phyloP scores from a whole-genome alignment of 306 rosid genomes.

The Quercus parvula region DNA sequence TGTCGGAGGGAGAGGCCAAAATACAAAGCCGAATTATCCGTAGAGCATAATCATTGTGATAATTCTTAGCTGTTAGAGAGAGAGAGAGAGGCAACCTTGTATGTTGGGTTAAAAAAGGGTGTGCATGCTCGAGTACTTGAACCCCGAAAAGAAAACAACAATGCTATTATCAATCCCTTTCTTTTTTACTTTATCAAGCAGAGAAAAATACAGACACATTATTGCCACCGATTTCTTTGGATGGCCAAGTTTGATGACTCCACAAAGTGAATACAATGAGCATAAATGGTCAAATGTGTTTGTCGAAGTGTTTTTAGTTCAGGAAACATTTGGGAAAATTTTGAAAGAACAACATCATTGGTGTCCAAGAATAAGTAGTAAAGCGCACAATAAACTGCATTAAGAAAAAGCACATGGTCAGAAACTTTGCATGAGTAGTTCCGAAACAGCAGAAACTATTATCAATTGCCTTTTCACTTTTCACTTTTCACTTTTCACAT shows the following conservation, averaged over 20 bases:
- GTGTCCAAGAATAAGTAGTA: neutral
- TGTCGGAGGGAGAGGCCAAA: too few relatives aligned
- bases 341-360: neutral
- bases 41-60: neutral
- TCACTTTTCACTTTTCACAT: too few relatives aligned
- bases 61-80: neutral
- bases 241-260: neutral
- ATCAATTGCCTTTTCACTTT: neutral
- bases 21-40: too few relatives aligned
- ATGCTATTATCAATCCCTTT: too few relatives aligned
- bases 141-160: neutral
- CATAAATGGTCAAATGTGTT: neutral
- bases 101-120: neutral
- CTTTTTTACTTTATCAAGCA: neutral
- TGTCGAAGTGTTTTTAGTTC: neutral
- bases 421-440: neutral
- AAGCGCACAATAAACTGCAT: neutral
- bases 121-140: neutral
- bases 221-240: neutral
- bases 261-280: constrained; percentile 1
- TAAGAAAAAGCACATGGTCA: neutral
- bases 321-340: neutral
- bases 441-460: neutral
- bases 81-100: neutral
- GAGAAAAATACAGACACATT: neutral